Evolutionary conservation across 2,329 filamentous ascomycete species (phyloP).

Genomic region (Phaeophleospora eucalypticola): DNA sequence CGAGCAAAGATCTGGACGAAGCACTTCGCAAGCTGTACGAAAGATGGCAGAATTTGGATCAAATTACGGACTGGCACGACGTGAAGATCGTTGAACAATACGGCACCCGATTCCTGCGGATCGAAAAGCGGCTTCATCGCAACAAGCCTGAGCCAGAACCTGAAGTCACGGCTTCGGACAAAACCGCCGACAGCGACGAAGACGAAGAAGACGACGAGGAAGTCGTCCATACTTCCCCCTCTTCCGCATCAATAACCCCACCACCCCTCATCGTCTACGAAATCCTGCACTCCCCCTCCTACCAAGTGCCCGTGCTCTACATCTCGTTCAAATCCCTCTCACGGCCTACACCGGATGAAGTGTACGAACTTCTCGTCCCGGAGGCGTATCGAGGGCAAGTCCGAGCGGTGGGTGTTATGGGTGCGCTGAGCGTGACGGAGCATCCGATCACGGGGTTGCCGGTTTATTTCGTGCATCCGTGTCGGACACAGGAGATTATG

Average conservation of each 20-base stretch:
- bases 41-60: too few species aligned
- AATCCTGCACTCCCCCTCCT: conserved; percentile 41
- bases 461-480: conserved; percentile 89
- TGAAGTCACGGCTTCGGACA: too few species aligned
- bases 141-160: too few species aligned
- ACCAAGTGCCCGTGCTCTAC: conserved; percentile 46
- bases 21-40: too few species aligned
- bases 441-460: conserved; percentile 77
- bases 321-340: conserved; percentile 25
- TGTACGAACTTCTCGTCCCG: conserved; percentile 38
- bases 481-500: conserved; percentile 80
- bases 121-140: too few species aligned
- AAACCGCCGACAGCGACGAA: too few species aligned
- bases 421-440: conserved; percentile 47
- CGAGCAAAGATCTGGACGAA: too few species aligned
- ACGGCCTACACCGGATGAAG: conserved; percentile 18
- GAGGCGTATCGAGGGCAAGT: conserved; percentile 31
- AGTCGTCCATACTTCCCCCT: too few species aligned
- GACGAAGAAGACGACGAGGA: too few species aligned
- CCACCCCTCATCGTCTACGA: conserved; percentile 32
- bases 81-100: too few species aligned
- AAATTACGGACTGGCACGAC: too few species aligned
- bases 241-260: not conserved
- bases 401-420: conserved; percentile 33
- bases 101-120: too few species aligned